Percentiles rank a stretch among this genome's conserved stretches.
These are phyloP conservation scores for Davidsoniella australis DNA, from an alignment of 2,329 filamentous ascomycete species.

Conservation along the genomic window DNA sequence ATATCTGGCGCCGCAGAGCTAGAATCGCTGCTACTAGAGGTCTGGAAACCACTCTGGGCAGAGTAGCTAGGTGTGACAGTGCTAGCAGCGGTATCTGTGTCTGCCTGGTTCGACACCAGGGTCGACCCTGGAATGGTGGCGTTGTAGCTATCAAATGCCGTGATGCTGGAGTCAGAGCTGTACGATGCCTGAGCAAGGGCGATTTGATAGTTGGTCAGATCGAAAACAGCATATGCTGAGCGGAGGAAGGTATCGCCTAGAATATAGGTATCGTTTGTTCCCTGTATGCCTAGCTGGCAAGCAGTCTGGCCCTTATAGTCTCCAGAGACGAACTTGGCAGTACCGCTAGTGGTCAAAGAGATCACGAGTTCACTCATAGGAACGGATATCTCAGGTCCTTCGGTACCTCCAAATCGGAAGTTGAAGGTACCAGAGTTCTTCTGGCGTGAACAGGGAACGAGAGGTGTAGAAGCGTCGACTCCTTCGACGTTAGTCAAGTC, in stretches of 20 bases:
- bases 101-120: background rate
- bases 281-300: conserved; percentile 42
- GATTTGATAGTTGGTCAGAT: conserved; percentile 39
- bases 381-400: conserved; percentile 33
- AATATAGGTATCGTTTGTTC: conserved; percentile 27
- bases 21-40: background rate
- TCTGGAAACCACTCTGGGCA: conserved; percentile 9
- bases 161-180: conserved; percentile 33
- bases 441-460: conserved; percentile 33
- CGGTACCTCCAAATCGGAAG: conserved; percentile 34
- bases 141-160: conserved; percentile 31
- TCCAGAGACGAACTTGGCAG: conserved; percentile 20
- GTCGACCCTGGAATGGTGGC: conserved; percentile 27
- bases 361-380: conserved; percentile 40
- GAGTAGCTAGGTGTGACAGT: background rate
- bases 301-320: conserved; percentile 26
- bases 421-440: conserved; percentile 30
- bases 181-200: conserved; percentile 38
- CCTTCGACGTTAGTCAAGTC: background rate
- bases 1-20: background rate
- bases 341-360: conserved; percentile 20
- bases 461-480: conserved; percentile 20
- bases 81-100: conserved; percentile 1
- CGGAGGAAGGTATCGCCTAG: conserved; percentile 42
- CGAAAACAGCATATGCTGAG: conserved; percentile 44